Base-by-base conservation (phyloP, 2,329 filamentous ascomycete genomes). In the Lecanicillium sp. region DNA sequence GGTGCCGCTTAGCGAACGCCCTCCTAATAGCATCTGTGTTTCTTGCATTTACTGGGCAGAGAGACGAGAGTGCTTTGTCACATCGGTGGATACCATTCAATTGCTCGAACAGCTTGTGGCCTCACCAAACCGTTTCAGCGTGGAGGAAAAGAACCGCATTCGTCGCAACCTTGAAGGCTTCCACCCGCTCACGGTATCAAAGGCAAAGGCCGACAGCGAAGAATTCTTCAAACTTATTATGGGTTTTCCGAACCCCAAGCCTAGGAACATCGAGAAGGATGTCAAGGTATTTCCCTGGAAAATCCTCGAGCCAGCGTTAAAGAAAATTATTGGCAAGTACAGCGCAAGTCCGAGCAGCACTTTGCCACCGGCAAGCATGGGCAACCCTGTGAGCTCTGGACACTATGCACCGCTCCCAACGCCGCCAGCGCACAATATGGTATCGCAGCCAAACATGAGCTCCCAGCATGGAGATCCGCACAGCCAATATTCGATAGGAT, bases 171-270 rank as follows among this genome's bases (percentile, higher is more conserved):
- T 98, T 25, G 92, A 98, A 59, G 89, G 89, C 0, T 96, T 95
- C 67, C 81, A 86, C 27, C 92, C 92, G 1, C 65, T 87, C 47
- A 98, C 92, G 0, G 88, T 98, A 14, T 95, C 88, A 50, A 98
- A 98, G 63, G 80, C 81, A 42, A 95, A 94, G 63, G 56, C 80
- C 1, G 90, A 96, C 43, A 95, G 85, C 57, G 90, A 96, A 59
- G 87, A 94, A 40, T 96, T 96, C 62, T 96, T 96, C 78, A 95
- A 95, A 67, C 75, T 95, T 52, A 96, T 98, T 64, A 98, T 98
- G 92, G 86, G 80, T 2, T 96, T 96, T 56, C 87, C 88, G 11
- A 85, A 83, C 44, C 92, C 92, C 2, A 96, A 96, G 63, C 92
- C 92, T 14, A 76, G 92, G 45, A 95, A 96, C 56, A 98, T 98